Conservation (phyloP, 208 protist genomes). For the Acanthamoeba castellanii region DNA sequence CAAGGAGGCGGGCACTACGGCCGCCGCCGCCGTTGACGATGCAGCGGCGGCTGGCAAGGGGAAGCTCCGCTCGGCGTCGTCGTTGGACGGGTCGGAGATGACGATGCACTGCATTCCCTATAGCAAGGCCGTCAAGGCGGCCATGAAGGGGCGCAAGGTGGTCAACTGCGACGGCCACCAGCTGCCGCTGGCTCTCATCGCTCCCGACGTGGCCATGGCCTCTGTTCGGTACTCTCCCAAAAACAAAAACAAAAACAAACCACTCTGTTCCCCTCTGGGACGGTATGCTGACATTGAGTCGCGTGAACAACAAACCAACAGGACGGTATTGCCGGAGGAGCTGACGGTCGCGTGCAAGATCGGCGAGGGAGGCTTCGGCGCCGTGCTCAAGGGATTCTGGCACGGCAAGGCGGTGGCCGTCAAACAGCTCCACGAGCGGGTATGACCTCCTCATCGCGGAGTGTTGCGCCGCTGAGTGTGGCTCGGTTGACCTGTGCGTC, state of each 20-base stretch:
- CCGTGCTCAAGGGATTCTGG: conserved; percentile 65
- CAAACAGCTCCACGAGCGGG: conserved; percentile 43
- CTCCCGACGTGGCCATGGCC: conserved; percentile 32
- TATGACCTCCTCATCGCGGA: neutral
- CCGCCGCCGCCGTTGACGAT: neutral
- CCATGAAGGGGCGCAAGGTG: neutral
- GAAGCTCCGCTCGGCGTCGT: neutral
- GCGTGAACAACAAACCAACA: neutral
- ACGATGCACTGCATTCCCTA: conserved; percentile 24
- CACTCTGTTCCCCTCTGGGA: neutral
- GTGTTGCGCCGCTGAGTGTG: neutral
- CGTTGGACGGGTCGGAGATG: neutral
- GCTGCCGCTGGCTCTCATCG: neutral
- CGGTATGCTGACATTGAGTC: neutral
- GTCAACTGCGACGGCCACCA: conserved; percentile 20
- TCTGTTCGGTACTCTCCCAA: neutral
- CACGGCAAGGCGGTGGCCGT: conserved; percentile 35
- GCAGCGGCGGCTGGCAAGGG: neutral
- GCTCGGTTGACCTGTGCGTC: neutral
- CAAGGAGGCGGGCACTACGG: neutral
- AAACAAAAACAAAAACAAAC: too few relatives aligned
- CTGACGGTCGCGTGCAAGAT: conserved; percentile 55
- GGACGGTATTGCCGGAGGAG: neutral
- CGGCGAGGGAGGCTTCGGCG: conserved; percentile 54
- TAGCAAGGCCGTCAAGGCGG: conserved; percentile 33